Conservation (phyloP, 768 basidiomycete genomes). For the Lepiota venenata region DNA sequence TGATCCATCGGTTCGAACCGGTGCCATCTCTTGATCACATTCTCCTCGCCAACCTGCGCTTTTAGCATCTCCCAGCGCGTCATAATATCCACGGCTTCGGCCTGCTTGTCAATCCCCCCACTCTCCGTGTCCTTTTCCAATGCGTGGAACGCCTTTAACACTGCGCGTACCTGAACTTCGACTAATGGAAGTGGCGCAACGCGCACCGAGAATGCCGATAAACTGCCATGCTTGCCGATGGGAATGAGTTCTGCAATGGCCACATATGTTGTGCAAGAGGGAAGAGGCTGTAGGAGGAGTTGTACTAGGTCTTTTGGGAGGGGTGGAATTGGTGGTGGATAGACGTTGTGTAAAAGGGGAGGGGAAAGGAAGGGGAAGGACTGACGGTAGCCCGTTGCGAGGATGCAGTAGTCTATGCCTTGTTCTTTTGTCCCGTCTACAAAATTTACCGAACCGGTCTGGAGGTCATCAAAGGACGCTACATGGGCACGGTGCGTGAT, state of each 20-base stretch:
- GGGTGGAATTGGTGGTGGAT: conserved; percentile 43
- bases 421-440: conserved; percentile 50
- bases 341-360: conserved; percentile 25
- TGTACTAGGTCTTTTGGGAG: conserved; percentile 51
- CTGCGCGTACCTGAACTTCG: conserved; percentile 73
- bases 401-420: conserved; percentile 57
- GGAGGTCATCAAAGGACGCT: conserved; percentile 29
- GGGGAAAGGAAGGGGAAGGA: conserved; percentile 59
- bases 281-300: conserved; percentile 64
- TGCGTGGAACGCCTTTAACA: conserved; percentile 50
- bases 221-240: conserved; percentile 56
- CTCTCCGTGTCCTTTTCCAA: conserved; percentile 27
- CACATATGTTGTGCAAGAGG: conserved; percentile 72
- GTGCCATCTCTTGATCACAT: conserved; percentile 57
- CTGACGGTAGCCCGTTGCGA: conserved; percentile 75
- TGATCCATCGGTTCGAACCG: conserved; percentile 48
- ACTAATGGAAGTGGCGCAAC: conserved; percentile 75
- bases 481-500: conserved; percentile 41
- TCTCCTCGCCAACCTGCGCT: conserved; percentile 11
- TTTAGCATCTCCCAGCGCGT: conserved; percentile 44
- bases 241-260: conserved; percentile 49
- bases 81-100: conserved; percentile 46
- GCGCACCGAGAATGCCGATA: conserved; percentile 50
- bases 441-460: conserved; percentile 12
- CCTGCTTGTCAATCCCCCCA: conserved; percentile 11